phyloP scores from a whole-genome alignment of 768 basidiomycete species.

The Myochromella boudieri region DNA sequence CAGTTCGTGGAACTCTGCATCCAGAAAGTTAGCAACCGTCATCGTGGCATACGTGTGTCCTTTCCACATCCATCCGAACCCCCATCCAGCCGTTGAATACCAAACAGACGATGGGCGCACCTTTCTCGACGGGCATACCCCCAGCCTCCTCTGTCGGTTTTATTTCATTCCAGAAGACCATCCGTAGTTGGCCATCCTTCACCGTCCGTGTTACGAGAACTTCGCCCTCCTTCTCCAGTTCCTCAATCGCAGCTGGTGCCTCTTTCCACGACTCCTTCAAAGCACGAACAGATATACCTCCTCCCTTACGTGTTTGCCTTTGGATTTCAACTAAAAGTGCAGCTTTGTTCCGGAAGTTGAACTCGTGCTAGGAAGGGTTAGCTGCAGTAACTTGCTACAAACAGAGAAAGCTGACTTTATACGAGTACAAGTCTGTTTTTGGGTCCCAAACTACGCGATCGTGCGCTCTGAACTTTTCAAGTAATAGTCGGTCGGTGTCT shows the following conservation, averaged over 20 bases:
- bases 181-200: conserved; percentile 79
- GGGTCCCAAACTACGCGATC: conserved; percentile 79
- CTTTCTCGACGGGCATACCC: conserved; percentile 76
- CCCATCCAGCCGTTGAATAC: neutral
- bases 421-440: conserved; percentile 84
- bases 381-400: neutral
- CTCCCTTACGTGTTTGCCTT: conserved; percentile 78
- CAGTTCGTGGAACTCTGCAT: conserved; percentile 78
- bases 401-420: conserved; percentile 56
- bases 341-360: conserved; percentile 80
- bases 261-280: conserved; percentile 93
- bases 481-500: conserved; percentile 64
- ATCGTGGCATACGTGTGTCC: neutral
- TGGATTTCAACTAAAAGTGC: conserved; percentile 85
- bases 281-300: conserved; percentile 79
- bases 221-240: conserved; percentile 87
- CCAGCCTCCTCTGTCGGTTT: conserved; percentile 73
- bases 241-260: conserved; percentile 79
- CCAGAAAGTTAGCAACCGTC: conserved; percentile 13
- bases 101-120: conserved; percentile 31
- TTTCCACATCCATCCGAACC: conserved; percentile 8
- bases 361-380: conserved; percentile 67
- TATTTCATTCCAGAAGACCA: conserved; percentile 92
- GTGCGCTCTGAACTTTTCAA: conserved; percentile 81
- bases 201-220: conserved; percentile 84